phyloP scores from a whole-genome alignment of 768 basidiomycete genomes.

The Gelatoporia subvermispora region DNA sequence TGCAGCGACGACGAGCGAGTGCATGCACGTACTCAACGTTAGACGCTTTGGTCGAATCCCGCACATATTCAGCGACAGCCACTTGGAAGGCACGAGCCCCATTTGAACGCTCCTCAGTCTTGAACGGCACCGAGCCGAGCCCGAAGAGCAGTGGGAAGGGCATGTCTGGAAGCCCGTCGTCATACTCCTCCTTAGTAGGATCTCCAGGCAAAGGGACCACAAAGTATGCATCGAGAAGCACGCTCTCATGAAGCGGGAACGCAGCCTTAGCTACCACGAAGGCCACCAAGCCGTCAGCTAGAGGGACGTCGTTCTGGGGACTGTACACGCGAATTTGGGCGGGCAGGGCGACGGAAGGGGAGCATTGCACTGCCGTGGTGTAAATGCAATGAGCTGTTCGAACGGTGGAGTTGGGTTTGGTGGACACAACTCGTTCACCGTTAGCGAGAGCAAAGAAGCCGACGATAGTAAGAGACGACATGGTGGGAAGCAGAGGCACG shows the following conservation, averaged over 20 bases:
- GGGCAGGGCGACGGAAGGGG: not conserved
- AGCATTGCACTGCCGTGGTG: not conserved
- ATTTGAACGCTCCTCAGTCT: not conserved
- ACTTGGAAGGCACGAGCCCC: not conserved
- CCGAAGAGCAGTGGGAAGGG: slow-evolving; percentile 1
- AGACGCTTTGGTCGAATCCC: not conserved
- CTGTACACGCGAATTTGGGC: slow-evolving; percentile 9
- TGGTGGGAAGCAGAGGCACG: not conserved
- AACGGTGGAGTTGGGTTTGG: not conserved
- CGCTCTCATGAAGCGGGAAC: not conserved
- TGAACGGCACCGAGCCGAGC: not conserved
- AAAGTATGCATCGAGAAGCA: slow-evolving; percentile 4
- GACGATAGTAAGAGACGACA: not conserved
- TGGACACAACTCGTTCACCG: not conserved
- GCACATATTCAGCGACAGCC: not conserved
- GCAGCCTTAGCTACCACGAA: slow-evolving; percentile 2
- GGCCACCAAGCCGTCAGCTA: slow-evolving; percentile 5
- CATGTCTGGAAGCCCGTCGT: slow-evolving; percentile 1
- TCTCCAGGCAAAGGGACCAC: slow-evolving; percentile 4
- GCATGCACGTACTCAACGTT: not conserved
- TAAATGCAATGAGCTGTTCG: not conserved
- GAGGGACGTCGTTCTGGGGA: not conserved
- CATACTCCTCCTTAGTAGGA: slow-evolving; percentile 1
- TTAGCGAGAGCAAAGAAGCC: not conserved
- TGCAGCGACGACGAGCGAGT: not conserved